Evolutionary conservation across 2,329 filamentous ascomycete species (phyloP), one percentile per base, ranked within the genome.

Genomic region (Fusarium continuum): DNA sequence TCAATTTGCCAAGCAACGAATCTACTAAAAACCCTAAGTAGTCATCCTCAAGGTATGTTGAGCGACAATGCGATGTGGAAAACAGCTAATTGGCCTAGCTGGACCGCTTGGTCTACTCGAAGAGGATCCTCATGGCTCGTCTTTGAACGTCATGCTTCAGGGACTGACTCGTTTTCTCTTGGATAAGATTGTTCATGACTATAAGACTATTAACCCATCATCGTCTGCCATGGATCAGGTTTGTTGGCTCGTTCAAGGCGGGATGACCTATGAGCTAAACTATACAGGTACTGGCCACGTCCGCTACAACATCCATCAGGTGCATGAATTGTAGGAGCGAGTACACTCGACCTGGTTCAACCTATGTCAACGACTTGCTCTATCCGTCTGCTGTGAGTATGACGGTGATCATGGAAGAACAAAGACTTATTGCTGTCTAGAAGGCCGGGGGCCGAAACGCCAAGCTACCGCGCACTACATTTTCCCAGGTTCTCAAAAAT

Each of bases 1-100:
- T 90, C 93, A 53, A 96, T 96, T 57, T 99, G 95, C 68, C 95
- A 99, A 74, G 95, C 95, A 13, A 97, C 94, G 0, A 99, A 99
- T 72, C 85, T 99, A 62, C 80, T 98, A 26, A 96, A 95, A 75
- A 91, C 93, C 0, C 88, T 99, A 55, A 93, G 91, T 73, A 90
- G 88, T 64, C 89, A 93, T 61, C 88, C 91, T 3, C 91, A 93
- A 80, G 88, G 88, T 83, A 76, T 51, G 79, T 72, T 14, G 9
- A 23, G 14, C 38, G 39, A 9, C 6, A 8, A 13, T 19, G 19
- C 16, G 8, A 17, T 10, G 3, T 17, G 17, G 9, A 31, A 9
- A 9, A 14, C 25, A 8, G 41, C 73, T 74, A 50, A 77, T 59
- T 36, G 16, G 16, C 25, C 23, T 70, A 87, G 90, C 91, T 39